phyloP scores from a whole-genome alignment of 805 yeast genomes.

The Hanseniaspora valbyensis region DNA sequence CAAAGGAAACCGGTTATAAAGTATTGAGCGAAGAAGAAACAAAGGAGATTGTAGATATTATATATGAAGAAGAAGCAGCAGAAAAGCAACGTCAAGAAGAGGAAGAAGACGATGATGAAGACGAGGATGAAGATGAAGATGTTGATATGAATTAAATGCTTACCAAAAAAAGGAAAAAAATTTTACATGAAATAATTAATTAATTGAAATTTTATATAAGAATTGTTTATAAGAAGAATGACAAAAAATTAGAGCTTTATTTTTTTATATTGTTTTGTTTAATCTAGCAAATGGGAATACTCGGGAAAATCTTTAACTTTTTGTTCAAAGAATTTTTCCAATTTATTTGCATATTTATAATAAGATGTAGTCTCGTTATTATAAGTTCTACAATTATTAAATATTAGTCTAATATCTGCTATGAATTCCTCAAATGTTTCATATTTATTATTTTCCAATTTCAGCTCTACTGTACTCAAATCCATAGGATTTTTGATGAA shows the following conservation, averaged over 20 bases:
- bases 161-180: too few relatives aligned
- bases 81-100: constrained; percentile 48
- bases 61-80: constrained; percentile 59
- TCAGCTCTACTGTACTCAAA: constrained; percentile 85
- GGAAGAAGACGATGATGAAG: constrained; percentile 54
- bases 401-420: constrained; percentile 75
- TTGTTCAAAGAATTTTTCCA: constrained; percentile 75
- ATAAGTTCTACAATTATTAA: constrained; percentile 83
- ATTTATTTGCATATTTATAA: constrained; percentile 84
- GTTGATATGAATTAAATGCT: constrained; percentile 28
- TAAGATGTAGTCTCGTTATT: constrained; percentile 92
- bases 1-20: constrained; percentile 73
- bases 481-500: constrained; percentile 98
- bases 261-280: constrained; percentile 18
- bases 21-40: constrained; percentile 76
- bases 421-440: constrained; percentile 83
- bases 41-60: constrained; percentile 62
- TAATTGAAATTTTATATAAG: too few relatives aligned
- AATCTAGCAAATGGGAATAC: constrained; percentile 69
- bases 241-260: neutral
- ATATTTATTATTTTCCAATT: constrained; percentile 83
- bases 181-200: too few relatives aligned
- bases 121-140: constrained; percentile 18
- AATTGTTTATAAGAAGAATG: too few relatives aligned
- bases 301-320: constrained; percentile 88